Conservation (phyloP, 1,284 basidiomycete species). For the Coniferiporia sulphurascens region DNA sequence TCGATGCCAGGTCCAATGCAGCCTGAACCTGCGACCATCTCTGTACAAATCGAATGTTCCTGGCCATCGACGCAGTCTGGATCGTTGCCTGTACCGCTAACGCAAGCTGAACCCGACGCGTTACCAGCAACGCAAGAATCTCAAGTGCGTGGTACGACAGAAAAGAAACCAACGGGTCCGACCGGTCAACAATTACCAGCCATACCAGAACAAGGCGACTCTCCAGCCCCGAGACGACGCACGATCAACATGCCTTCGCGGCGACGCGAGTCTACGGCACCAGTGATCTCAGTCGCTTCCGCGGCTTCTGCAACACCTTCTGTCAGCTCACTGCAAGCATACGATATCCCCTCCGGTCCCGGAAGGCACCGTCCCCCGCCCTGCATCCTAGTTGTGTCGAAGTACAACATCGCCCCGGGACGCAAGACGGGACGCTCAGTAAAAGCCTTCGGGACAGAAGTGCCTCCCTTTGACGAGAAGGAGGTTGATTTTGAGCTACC, state of each 20-base stretch:
- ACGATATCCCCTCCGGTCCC: not conserved
- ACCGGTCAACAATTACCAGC: not conserved
- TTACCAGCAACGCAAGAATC: not conserved
- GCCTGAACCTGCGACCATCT: not conserved
- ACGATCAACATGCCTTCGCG: not conserved
- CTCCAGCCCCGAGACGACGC: not conserved
- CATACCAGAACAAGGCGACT: no score
- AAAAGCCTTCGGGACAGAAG: constrained; percentile 13
- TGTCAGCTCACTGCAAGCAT: constrained; percentile 1
- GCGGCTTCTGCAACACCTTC: not conserved
- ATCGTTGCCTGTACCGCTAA: not conserved
- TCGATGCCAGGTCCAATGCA: not conserved
- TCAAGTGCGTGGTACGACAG: not conserved
- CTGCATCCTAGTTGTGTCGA: constrained; percentile 9
- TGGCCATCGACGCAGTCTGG: not conserved
- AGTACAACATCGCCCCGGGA: constrained; percentile 11
- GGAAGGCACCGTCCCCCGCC: not conserved
- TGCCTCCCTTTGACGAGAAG: constrained; percentile 3
- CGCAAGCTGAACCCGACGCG: not conserved
- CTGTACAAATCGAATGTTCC: no score
- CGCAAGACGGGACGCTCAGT: constrained; percentile 9
- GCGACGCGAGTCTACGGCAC: not conserved
- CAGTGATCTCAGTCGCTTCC: not conserved
- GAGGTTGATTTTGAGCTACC: constrained; percentile 12
- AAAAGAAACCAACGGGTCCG: not conserved